phyloP scores from a whole-genome alignment of 2,329 filamentous ascomycete genomes.

The Domatiomyces catenatus region DNA sequence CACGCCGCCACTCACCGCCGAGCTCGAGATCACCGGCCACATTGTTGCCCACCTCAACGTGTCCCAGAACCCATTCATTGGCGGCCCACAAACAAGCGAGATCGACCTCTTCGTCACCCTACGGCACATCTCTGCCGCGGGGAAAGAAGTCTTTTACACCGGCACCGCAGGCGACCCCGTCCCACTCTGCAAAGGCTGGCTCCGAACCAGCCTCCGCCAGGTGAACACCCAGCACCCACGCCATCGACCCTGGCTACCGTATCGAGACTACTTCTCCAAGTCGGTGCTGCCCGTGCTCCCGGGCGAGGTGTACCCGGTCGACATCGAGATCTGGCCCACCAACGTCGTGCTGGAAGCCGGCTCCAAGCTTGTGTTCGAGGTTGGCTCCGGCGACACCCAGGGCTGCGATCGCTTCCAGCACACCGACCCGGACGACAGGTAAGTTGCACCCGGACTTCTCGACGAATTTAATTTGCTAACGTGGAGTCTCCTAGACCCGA shows the following conservation, averaged over 20 bases:
- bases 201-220: constrained; percentile 36
- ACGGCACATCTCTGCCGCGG: constrained; percentile 33
- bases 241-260: constrained; percentile 33
- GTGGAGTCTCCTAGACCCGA: constrained; percentile 22
- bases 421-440: constrained; percentile 26
- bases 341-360: constrained; percentile 24
- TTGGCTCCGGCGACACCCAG: constrained; percentile 34
- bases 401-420: constrained; percentile 36
- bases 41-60: constrained; percentile 49
- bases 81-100: constrained; percentile 32
- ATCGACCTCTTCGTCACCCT: constrained; percentile 42
- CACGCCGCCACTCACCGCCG: constrained; percentile 40
- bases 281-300: constrained; percentile 34
- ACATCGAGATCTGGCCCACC: constrained; percentile 29
- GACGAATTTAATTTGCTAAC: background rate
- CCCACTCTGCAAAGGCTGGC: constrained; percentile 40
- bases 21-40: constrained; percentile 57
- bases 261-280: constrained; percentile 35
- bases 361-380: constrained; percentile 18
- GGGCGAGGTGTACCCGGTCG: constrained; percentile 36
- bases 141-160: constrained; percentile 40
- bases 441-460: constrained; percentile 4
- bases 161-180: constrained; percentile 41
- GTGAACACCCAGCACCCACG: constrained; percentile 29
- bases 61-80: constrained; percentile 33